Base-by-base conservation (phyloP, 768 basidiomycete species). In the Boletellus emodensis region DNA sequence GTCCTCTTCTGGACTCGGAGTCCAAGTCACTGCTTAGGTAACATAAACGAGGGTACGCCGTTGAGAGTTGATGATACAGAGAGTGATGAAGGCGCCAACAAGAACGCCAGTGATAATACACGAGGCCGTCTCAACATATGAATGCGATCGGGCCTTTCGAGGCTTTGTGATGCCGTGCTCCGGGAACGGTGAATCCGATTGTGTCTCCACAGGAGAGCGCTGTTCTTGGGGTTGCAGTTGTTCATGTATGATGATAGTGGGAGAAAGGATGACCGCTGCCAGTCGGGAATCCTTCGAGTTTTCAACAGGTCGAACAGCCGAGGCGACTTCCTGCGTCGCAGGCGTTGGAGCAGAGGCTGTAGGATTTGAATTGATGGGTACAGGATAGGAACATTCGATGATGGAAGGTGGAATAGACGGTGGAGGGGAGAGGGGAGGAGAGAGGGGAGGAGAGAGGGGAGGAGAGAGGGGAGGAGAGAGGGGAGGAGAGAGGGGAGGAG, bases 41-140 rank as follows among this genome's bases (percentile, higher is more conserved):
- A 71, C 61, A 20, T 70, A 69, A 32, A 74, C 68, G 56, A 81
- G 69, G 26, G 76, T 74, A 48, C 79, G 70, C 49, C 75, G 69
- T 54, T 77, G 78, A 33, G 70, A 70, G 24, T 74, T 74, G 49
- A 79, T 55, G 52, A 79, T 63, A 56, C 73, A 81, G 28, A 82
- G 67, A 17, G 82, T 75, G 57, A 82, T 70, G 56, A 81, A 77
- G 22, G 81, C 74, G 38, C 82, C 82, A 40, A 82, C 66, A 43
- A 86, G 68, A 58, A 86, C 80, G 34, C 84, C 84, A 18, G 83
- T 76, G 48, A 80, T 62, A 45, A 78, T 64, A 58, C 73, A 75
- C 42, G 77, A 78, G 45, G 76, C 74, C 40, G 72, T 69, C 52
- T 65, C 68, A 24, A 56, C 10, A 24, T 65, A 36, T 32, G 65